These are phyloP conservation scores for Sporothrix dimorphospora DNA, from an alignment of 2,329 filamentous ascomycete genomes.

Conservation along the genomic window DNA sequence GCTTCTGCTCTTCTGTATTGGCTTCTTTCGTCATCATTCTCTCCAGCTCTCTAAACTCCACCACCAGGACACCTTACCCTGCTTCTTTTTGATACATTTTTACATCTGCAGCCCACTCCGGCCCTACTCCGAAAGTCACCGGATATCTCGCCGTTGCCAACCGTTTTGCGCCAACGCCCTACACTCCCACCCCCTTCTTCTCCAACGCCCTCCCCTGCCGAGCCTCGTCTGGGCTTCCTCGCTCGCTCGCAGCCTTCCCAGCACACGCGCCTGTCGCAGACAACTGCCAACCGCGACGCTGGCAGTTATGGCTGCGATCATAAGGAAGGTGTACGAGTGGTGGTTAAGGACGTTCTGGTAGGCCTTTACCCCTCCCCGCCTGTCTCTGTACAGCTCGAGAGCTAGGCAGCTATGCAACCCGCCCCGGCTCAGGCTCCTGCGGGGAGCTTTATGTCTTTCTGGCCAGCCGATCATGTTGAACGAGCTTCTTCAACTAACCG, in stretches of 20 bases:
- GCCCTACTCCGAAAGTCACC: neutral
- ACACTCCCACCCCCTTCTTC: neutral
- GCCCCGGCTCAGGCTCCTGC: neutral
- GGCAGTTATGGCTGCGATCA: constrained; percentile 80
- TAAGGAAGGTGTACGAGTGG: constrained; percentile 97
- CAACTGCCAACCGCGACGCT: constrained; percentile 29
- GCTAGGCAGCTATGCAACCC: constrained; percentile 11
- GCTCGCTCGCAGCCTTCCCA: neutral
- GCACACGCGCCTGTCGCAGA: neutral
- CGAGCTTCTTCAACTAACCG: neutral
- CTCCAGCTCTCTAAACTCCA: neutral
- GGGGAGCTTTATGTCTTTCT: neutral
- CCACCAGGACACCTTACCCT: neutral
- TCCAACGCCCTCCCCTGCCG: neutral
- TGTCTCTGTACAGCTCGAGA: neutral
- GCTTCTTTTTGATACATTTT: neutral
- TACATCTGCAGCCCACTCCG: neutral
- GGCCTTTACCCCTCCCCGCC: constrained; percentile 43
- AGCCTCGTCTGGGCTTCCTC: neutral
- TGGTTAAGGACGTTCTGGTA: constrained; percentile 96
- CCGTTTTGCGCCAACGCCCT: neutral
- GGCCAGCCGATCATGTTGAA: neutral
- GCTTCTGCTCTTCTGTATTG: neutral
- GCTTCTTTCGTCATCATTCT: neutral
- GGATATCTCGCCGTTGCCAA: neutral